These are phyloP conservation scores for Medicago arabica DNA, from an alignment of 306 rosid species.

Conservation along the genomic window DNA sequence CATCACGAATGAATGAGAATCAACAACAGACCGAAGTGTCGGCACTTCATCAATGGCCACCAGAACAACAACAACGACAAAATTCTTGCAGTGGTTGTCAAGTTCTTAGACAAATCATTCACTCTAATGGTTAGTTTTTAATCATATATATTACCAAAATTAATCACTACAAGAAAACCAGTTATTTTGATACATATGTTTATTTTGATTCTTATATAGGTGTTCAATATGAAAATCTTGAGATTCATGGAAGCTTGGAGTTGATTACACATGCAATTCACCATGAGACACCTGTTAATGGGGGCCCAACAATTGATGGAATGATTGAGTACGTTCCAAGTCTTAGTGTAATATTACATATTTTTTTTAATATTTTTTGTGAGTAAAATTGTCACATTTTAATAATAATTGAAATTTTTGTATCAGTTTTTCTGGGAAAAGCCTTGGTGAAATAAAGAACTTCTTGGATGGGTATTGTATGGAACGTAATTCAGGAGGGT, in stretches of 20 bases:
- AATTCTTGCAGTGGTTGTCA: conserved; percentile 63
- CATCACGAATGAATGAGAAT: neutral
- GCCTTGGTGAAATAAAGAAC: conserved; percentile 55
- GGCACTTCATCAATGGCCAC: conserved; percentile 44
- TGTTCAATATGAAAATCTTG: conserved; percentile 50
- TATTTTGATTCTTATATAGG: conserved; percentile 47
- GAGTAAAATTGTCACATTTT: no score
- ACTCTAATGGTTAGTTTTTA: conserved; percentile 52
- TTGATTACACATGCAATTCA: conserved; percentile 67
- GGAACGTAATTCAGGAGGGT: conserved; percentile 51
- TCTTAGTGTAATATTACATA: neutral
- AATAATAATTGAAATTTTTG: no score
- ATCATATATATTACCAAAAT: neutral
- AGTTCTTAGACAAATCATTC: conserved; percentile 69
- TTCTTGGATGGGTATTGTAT: conserved; percentile 51
- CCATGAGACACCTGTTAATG: conserved; percentile 1
- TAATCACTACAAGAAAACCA: no score
- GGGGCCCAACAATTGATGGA: conserved; percentile 27
- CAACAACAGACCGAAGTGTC: neutral
- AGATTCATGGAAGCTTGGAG: conserved; percentile 77
- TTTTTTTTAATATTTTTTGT: no score
- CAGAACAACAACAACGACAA: conserved; percentile 40
- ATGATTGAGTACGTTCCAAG: conserved; percentile 26
- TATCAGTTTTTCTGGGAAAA: conserved; percentile 58
- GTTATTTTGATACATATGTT: neutral